These are phyloP conservation scores for Cryptococcus sp. DNA, from an alignment of 1,284 basidiomycete species.

Conservation along the genomic window DNA sequence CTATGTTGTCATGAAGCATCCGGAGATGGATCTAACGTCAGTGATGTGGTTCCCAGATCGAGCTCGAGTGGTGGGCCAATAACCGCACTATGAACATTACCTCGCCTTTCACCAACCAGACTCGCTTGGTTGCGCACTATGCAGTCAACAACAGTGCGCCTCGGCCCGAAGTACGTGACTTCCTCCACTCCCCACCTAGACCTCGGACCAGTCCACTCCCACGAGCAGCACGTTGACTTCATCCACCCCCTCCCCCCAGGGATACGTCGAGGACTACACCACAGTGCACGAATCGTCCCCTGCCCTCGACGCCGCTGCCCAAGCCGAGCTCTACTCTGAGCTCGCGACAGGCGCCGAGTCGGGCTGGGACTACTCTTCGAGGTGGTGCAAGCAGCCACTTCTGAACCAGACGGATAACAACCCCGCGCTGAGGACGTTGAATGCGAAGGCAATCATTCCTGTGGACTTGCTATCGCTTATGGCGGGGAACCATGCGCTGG, in stretches of 20 bases:
- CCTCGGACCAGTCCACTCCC: slow-evolving; percentile 47
- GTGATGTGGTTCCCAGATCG: slow-evolving; percentile 53
- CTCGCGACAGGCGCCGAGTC: slow-evolving; percentile 83
- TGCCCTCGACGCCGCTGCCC: slow-evolving; percentile 60
- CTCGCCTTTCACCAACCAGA: slow-evolving; percentile 65
- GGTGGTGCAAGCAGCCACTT: slow-evolving; percentile 56
- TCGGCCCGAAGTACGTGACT: slow-evolving; percentile 70
- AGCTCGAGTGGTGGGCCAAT: slow-evolving; percentile 75
- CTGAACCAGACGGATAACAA: slow-evolving; percentile 51
- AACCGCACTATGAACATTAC: slow-evolving; percentile 71
- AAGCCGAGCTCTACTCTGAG: slow-evolving; percentile 74
- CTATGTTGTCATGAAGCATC: background rate
- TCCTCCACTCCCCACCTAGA: slow-evolving; percentile 45
- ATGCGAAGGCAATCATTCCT: slow-evolving; percentile 66
- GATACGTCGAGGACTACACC: slow-evolving; percentile 63
- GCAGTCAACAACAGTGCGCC: slow-evolving; percentile 75
- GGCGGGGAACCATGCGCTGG: slow-evolving; percentile 55
- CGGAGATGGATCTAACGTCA: background rate
- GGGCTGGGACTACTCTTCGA: slow-evolving; percentile 53
- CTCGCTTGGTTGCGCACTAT: slow-evolving; percentile 67
- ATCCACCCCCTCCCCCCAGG: slow-evolving; percentile 23
- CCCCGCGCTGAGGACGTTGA: slow-evolving; percentile 65
- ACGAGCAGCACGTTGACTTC: slow-evolving; percentile 47
- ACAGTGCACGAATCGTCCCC: slow-evolving; percentile 63
- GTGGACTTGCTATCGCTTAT: slow-evolving; percentile 82